phyloP scores from a whole-genome alignment of 345 rosid species.

The Linum usitatissimum region DNA sequence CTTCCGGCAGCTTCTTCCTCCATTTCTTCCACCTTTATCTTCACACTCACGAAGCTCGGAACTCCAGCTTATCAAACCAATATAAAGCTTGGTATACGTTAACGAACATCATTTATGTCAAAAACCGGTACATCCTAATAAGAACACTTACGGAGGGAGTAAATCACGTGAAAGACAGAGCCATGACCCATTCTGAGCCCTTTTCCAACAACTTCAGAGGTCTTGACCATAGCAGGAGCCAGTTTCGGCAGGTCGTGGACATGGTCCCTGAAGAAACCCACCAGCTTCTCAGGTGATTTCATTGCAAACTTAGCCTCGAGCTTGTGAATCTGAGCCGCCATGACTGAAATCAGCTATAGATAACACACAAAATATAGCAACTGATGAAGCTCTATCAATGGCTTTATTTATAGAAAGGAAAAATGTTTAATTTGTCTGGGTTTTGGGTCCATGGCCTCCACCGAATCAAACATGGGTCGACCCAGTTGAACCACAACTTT shows the following conservation, averaged over 20 bases:
- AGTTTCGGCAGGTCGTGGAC: neutral
- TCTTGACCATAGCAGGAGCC: neutral
- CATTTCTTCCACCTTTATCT: neutral
- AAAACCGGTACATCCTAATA: too few relatives aligned
- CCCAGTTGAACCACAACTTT: too few relatives aligned
- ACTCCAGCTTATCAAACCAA: neutral
- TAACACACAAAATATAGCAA: too few relatives aligned
- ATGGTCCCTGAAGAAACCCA: neutral
- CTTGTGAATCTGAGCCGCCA: neutral
- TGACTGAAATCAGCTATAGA: too few relatives aligned
- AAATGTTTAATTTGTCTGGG: too few relatives aligned
- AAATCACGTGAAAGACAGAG: neutral
- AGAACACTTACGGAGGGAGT: neutral
- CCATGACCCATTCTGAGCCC: neutral
- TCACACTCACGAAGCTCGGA: neutral
- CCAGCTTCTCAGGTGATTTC: neutral
- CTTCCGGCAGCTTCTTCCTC: neutral
- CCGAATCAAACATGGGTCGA: too few relatives aligned
- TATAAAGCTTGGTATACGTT: too few relatives aligned
- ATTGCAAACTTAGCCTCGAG: neutral
- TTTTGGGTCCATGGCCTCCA: too few relatives aligned
- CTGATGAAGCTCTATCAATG: too few relatives aligned
- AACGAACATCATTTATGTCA: too few relatives aligned
- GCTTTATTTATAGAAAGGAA: too few relatives aligned
- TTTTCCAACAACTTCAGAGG: neutral